Conservation (phyloP, 768 basidiomycete species). For the Lactarius hatsudake region DNA sequence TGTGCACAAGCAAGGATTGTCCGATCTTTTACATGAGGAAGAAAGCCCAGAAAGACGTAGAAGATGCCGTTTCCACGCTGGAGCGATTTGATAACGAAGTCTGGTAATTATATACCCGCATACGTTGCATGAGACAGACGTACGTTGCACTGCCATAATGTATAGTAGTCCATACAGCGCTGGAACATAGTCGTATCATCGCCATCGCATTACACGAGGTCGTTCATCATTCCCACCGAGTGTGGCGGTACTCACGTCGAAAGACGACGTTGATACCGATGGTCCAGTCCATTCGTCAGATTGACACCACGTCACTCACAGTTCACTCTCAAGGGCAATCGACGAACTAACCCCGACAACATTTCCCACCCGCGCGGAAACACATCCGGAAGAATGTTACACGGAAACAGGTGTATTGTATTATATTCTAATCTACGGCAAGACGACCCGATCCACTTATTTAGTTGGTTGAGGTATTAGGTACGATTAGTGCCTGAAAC, state of each 20-base stretch:
- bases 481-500: neutral
- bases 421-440: slow-evolving; percentile 3
- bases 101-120: slow-evolving; percentile 46
- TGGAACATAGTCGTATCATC: neutral
- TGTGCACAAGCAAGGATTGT: slow-evolving; percentile 96
- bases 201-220: neutral
- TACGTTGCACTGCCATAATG: slow-evolving; percentile 14
- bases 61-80: slow-evolving; percentile 72
- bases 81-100: slow-evolving; percentile 80
- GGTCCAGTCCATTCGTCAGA: neutral
- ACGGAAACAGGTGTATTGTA: neutral
- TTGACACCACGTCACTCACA: neutral
- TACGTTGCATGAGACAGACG: neutral
- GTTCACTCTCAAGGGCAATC: neutral
- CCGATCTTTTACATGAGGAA: slow-evolving; percentile 99
- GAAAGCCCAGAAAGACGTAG: slow-evolving; percentile 97
- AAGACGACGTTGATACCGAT: neutral
- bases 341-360: neutral
- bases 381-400: neutral
- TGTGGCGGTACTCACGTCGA: neutral
- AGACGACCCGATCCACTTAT: neutral
- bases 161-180: slow-evolving; percentile 26
- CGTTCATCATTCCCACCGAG: neutral
- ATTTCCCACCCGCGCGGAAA: neutral
- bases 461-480: slow-evolving; percentile 1